Conservation (phyloP, 305 asterid genomes). For the Fraxinus ornus region DNA sequence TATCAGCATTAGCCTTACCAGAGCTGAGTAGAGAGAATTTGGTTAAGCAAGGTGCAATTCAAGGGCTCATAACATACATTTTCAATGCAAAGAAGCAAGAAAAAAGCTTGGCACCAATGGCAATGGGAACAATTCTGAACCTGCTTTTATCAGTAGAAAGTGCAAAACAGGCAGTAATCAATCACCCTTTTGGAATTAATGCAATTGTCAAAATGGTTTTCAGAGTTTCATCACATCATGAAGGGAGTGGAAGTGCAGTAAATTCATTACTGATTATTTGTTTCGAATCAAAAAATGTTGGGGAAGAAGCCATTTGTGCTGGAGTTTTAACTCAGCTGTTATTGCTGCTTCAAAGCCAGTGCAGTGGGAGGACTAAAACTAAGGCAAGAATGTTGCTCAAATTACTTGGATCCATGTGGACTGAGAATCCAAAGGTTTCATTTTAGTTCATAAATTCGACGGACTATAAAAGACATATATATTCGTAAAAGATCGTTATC, state of each 20-base stretch:
- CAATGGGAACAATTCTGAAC: conserved; percentile 37
- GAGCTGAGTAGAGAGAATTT: conserved; percentile 29
- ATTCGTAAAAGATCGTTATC: background rate
- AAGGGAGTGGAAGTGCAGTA: conserved; percentile 56
- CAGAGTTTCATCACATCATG: conserved; percentile 41
- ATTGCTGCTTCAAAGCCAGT: conserved; percentile 61
- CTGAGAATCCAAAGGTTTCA: conserved; percentile 19
- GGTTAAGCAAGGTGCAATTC: conserved; percentile 29
- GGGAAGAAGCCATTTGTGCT: conserved; percentile 42
- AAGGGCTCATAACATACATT: conserved; percentile 35
- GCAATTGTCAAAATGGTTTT: conserved; percentile 57
- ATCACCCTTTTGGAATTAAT: conserved; percentile 34
- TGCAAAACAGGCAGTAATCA: conserved; percentile 28
- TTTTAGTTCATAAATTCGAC: background rate
- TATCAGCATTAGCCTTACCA: conserved; percentile 27
- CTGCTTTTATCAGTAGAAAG: conserved; percentile 20
- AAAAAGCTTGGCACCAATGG: conserved; percentile 32
- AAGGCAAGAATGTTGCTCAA: conserved; percentile 54
- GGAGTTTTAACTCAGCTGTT: conserved; percentile 53
- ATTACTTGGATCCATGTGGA: conserved; percentile 40
- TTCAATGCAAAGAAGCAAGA: conserved; percentile 13
- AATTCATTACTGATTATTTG: conserved; percentile 39
- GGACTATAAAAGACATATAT: background rate
- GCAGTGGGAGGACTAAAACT: conserved; percentile 40
- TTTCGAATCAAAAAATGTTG: conserved; percentile 28